phyloP scores from a whole-genome alignment of 2,329 filamentous ascomycete genomes.

The Macrophomina pseudophaseolina region DNA sequence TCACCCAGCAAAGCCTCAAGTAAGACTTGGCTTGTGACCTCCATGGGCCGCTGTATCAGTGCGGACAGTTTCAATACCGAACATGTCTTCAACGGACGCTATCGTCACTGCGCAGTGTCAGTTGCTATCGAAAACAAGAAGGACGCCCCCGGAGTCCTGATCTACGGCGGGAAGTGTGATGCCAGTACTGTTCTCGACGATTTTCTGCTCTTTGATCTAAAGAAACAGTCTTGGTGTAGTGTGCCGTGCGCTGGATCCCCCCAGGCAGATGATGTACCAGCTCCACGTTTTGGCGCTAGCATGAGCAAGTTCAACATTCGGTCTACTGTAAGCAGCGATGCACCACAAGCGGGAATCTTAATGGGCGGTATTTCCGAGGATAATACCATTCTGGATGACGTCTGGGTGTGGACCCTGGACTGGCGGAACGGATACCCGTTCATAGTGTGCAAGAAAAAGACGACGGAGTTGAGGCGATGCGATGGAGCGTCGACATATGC shows the following conservation, averaged over 20 bases:
- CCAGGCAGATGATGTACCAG: constrained; percentile 37
- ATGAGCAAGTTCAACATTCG: constrained; percentile 52
- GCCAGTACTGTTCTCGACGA: constrained; percentile 36
- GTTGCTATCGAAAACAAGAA: constrained; percentile 49
- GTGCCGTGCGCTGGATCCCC: constrained; percentile 29
- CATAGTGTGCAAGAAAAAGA: neutral
- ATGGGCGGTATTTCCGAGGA: constrained; percentile 72
- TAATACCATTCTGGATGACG: constrained; percentile 66
- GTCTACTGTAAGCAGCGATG: constrained; percentile 29
- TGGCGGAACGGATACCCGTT: constrained; percentile 39
- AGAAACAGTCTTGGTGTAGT: constrained; percentile 55
- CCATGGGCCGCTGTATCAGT: neutral
- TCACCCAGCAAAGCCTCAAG: constrained; percentile 71
- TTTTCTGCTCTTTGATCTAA: constrained; percentile 51
- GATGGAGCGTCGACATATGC: constrained; percentile 34
- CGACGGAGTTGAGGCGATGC: neutral
- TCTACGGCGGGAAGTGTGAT: constrained; percentile 51
- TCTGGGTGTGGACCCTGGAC: constrained; percentile 66
- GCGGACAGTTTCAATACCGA: constrained; percentile 57
- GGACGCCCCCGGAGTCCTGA: constrained; percentile 42
- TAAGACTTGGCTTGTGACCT: constrained; percentile 2
- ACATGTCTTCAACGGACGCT: constrained; percentile 58
- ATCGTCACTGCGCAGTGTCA: constrained; percentile 71
- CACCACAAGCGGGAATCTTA: constrained; percentile 62
- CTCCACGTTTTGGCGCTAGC: constrained; percentile 62